Percentiles rank a stretch among this genome's conserved stretches.
These are phyloP conservation scores for Clonostachys rhizophaga DNA, from an alignment of 2,329 filamentous ascomycete species.

Conservation along the genomic window DNA sequence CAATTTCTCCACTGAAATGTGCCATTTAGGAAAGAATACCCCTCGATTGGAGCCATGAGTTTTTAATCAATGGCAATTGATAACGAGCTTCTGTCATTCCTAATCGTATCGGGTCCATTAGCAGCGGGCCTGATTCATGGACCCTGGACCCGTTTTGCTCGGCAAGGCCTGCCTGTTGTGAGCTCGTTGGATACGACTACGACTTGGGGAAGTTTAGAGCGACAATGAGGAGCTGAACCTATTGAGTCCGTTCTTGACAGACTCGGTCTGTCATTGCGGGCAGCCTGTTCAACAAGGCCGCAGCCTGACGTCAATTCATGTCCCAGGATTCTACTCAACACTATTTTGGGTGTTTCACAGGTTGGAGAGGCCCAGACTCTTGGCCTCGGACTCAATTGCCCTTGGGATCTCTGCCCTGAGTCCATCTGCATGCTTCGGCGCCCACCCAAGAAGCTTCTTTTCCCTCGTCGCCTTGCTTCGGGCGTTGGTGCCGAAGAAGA, in stretches of 20 bases:
- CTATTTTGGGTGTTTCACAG: neutral
- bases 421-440: constrained; percentile 39
- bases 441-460: constrained; percentile 49
- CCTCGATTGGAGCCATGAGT: too few relatives aligned
- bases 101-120: too few relatives aligned
- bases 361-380: neutral
- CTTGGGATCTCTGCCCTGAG: constrained; percentile 34
- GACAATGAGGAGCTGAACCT: too few relatives aligned
- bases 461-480: constrained; percentile 44
- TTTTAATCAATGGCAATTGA: too few relatives aligned
- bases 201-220: too few relatives aligned
- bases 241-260: neutral
- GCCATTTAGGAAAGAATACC: too few relatives aligned
- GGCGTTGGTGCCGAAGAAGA: constrained; percentile 54
- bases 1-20: too few relatives aligned
- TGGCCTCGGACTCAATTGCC: constrained; percentile 14
- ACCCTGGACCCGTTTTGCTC: too few relatives aligned
- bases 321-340: neutral
- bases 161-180: too few relatives aligned
- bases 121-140: too few relatives aligned
- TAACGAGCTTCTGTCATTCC: too few relatives aligned
- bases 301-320: neutral
- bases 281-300: neutral
- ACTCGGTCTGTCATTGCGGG: neutral
- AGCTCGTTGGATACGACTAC: too few relatives aligned